Base-by-base conservation (phyloP, 176 grass and related monocot species). In the Carex myosuroides region DNA sequence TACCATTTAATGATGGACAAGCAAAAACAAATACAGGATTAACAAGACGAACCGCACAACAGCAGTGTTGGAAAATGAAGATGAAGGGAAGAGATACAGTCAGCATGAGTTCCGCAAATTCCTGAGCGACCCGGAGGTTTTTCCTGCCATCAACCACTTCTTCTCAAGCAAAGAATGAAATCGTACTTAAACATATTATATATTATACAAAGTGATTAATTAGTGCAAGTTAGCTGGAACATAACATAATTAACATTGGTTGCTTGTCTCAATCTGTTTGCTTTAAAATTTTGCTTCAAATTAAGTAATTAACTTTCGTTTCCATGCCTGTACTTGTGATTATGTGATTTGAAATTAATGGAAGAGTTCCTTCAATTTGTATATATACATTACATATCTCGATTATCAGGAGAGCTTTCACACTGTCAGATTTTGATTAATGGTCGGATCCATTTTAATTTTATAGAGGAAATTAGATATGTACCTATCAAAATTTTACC, bases 51-150 rank as follows among this genome's bases (percentile, higher is more conserved):
- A 88, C 64, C 87, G 91, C 13, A 77, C 71, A 67, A 91, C 89
- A 16, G 94, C 91, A 7, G 63, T 97, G 63, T 80, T 79, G 56
- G 89, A 94, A 18, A 97, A 97, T 67, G 88, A 85, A 42, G 89
- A 85, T n/a, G 94, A 97, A 81, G 94, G 89, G 0, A 32, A 94
- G 77, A 86, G 69, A 42, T 97, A 97, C 84, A 85, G 79, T 83
- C 89, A 94, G 60, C 94, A 94, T 55, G 77, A 81, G 10, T 84
- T 97, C 86, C 89, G 91, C 17, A 90, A 87, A 5, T 97, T 89
- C 94, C 79, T 94, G 54, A 61, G 64, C 72, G 72, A 73, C 11
- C 91, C 94, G 0, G 89, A 93, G 84, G 89, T 97, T 81, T 89
- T 94, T 79, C 94, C 94, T 0, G 82, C 84, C 11, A 76, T 94